phyloP scores from a whole-genome alignment of 2,329 filamentous ascomycete genomes.

The Gnomoniopsis smithogilvyi region DNA sequence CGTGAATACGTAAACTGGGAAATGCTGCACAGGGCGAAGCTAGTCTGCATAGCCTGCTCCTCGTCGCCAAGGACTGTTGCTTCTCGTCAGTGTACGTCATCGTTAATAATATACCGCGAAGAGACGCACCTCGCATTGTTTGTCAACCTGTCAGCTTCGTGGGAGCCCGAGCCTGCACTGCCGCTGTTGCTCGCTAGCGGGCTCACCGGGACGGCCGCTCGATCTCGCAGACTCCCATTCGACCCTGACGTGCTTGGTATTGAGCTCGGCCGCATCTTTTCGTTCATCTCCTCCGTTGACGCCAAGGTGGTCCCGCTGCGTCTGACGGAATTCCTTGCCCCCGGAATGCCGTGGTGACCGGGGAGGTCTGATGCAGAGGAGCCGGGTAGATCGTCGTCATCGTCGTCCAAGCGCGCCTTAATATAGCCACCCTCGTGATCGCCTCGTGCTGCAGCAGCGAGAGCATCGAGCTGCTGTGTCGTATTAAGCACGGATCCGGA shows the following conservation, averaged over 20 bases:
- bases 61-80: slow-evolving; percentile 50
- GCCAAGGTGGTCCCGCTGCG: slow-evolving; percentile 48
- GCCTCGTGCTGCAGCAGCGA: slow-evolving; percentile 77
- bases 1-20: neutral
- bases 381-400: slow-evolving; percentile 57
- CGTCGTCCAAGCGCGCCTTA: slow-evolving; percentile 58
- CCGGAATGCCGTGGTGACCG: slow-evolving; percentile 17
- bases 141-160: slow-evolving; percentile 36
- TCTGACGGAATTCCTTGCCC: slow-evolving; percentile 42
- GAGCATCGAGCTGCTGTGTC: slow-evolving; percentile 76
- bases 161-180: slow-evolving; percentile 33
- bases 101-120: neutral
- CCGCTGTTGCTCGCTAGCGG: slow-evolving; percentile 27
- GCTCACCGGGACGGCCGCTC: slow-evolving; percentile 20
- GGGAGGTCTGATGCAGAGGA: slow-evolving; percentile 11
- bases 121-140: slow-evolving; percentile 44
- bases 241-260: slow-evolving; percentile 22
- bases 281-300: slow-evolving; percentile 29
- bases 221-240: slow-evolving; percentile 22
- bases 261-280: slow-evolving; percentile 21
- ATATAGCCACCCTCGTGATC: slow-evolving; percentile 59
- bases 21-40: slow-evolving; percentile 1
- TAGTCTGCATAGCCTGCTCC: slow-evolving; percentile 50
- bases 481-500: slow-evolving; percentile 69
- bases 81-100: slow-evolving; percentile 22